Percentiles rank a stretch among this genome's conserved stretches.
Conservation (phyloP, 164 flowering plant genomes). For the Platanus orientalis region DNA sequence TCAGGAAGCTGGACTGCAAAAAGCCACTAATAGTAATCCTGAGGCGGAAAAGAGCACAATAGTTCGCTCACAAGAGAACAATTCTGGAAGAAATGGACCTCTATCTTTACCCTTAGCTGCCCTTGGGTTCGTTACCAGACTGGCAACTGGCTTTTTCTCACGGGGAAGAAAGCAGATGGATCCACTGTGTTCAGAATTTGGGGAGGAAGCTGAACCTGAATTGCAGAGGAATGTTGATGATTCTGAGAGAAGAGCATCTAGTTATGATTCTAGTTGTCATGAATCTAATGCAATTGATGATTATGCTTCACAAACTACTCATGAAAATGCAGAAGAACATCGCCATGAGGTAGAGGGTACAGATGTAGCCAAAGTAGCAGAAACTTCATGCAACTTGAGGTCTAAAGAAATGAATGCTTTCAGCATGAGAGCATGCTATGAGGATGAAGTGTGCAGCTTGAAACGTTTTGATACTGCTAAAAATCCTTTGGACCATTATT, state of each 20-base stretch:
- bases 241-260: conserved; percentile 23
- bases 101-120: conserved; percentile 79
- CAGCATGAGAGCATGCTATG: conserved; percentile 14
- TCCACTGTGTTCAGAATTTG: conserved; percentile 22
- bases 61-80: conserved; percentile 31
- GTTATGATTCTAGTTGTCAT: conserved; percentile 35
- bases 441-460: conserved; percentile 34
- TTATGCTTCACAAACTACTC: conserved; percentile 17
- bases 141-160: conserved; percentile 78
- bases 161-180: conserved; percentile 49
- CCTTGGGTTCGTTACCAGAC: conserved; percentile 67
- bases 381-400: conserved; percentile 25
- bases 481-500: conserved; percentile 83
- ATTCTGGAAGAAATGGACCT: conserved; percentile 59
- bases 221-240: conserved; percentile 14
- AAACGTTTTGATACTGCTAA: conserved; percentile 74
- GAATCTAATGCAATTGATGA: conserved; percentile 26
- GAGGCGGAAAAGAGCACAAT: conserved; percentile 20
- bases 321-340: conserved; percentile 23
- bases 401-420: conserved; percentile 26
- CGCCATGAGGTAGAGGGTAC: conserved; percentile 18
- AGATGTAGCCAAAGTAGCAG: conserved; percentile 22
- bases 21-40: conserved; percentile 20
- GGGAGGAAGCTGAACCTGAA: conserved; percentile 35
- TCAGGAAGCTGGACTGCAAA: conserved; percentile 42